These are phyloP conservation scores for Kwoniella sp. DNA, from an alignment of 768 basidiomycete species.

Conservation along the genomic window DNA sequence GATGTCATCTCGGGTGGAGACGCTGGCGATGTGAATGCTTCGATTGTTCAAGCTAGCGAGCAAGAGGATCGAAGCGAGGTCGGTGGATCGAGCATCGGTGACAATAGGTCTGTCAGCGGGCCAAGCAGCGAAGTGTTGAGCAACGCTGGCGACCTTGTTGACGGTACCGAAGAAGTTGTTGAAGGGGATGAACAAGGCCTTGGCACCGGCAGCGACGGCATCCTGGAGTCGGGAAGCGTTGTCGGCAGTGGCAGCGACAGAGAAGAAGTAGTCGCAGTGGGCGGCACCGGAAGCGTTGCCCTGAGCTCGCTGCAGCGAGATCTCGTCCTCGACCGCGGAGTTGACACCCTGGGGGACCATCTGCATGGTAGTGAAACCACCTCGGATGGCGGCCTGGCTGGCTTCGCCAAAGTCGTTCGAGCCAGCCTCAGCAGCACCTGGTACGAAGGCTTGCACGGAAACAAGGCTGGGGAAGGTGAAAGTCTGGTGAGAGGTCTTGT, in stretches of 20 bases:
- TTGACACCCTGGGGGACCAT: conserved; percentile 71
- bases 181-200: conserved; percentile 84
- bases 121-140: conserved; percentile 88
- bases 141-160: conserved; percentile 70
- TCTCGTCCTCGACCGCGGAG: conserved; percentile 67
- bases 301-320: conserved; percentile 70
- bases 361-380: conserved; percentile 84
- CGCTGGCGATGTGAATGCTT: conserved; percentile 86
- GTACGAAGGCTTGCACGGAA: conserved; percentile 84
- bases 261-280: conserved; percentile 85
- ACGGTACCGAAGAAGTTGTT: conserved; percentile 56
- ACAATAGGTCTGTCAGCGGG: conserved; percentile 87
- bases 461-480: conserved; percentile 89
- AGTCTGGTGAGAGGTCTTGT: conserved; percentile 88
- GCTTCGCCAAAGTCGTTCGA: conserved; percentile 68
- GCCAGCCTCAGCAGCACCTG: conserved; percentile 63
- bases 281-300: conserved; percentile 66
- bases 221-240: conserved; percentile 65
- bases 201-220: conserved; percentile 75
- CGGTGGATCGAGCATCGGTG: conserved; percentile 87
- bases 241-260: conserved; percentile 70
- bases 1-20: conserved; percentile 81
- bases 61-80: conserved; percentile 88
- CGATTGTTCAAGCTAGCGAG: conserved; percentile 90
- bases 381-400: conserved; percentile 79